Evolutionary conservation across 768 basidiomycete species (phyloP), one percentile per base, ranked within the genome.

Genomic region (Leucosporidium yakuticum): DNA sequence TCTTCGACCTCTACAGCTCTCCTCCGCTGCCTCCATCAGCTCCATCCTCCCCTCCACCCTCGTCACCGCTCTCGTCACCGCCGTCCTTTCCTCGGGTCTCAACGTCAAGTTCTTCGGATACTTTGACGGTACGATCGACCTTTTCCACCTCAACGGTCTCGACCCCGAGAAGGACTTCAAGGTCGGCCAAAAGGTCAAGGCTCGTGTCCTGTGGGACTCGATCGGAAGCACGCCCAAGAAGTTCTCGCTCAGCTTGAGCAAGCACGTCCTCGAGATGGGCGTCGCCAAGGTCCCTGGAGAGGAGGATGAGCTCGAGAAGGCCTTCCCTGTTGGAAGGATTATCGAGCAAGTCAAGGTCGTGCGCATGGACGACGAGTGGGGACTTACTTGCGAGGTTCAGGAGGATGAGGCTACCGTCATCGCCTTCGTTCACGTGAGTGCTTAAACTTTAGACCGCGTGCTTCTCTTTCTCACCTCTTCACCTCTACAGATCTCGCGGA

Each of bases 91-190:
- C 21, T 82, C 80, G 31, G 96, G 96, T 23, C 80, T 97, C 44
- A 90, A 89, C 77, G 80, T 98, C 36, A 94, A 95, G 79, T 81
- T 97, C 23, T 83, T 94, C 31, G 93, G 91, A 0, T 94, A 88
- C 78, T 98, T 92, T 79, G 88, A 90, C 48, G 95, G 92, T 39
- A 95, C 91, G 0, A 82, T 89, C 31, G 93, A 96, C 75, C 82
- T 85, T 47, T 84, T 88, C 65, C 95, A 98, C 79, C 79, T 95
- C 20, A 74, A 75, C 77, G 27, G 80, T 80, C 81, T 82, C 29
- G 78, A 79, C 60, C 63, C 77, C n/a, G 76, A 77, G 34, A 73
- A 74, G 23, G 66, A 62, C 49, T 81, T 76, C 77, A 82, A 81
- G 73, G 65, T 80, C 53, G 81, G 81, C 9, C 77, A 80, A 66